Conservation (phyloP, 2,329 filamentous ascomycete genomes). For the Verticillium dahliae region DNA sequence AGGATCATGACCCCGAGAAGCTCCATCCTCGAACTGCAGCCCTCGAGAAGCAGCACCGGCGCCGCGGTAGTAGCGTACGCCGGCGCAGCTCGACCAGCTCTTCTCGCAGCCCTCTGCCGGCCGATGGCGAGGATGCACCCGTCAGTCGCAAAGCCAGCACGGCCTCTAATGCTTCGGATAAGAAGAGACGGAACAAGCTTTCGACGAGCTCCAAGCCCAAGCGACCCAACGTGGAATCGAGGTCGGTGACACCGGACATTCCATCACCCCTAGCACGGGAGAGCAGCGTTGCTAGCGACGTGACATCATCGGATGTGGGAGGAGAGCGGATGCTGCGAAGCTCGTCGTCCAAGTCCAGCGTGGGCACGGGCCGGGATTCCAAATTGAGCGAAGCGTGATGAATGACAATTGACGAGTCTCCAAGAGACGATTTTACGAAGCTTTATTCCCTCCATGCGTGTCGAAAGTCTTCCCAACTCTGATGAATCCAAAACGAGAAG, state of each 20-base stretch:
- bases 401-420: not conserved
- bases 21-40: slow-evolving; percentile 32
- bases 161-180: slow-evolving; percentile 39
- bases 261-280: slow-evolving; percentile 47
- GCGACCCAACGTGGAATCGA: slow-evolving; percentile 37
- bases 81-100: slow-evolving; percentile 47
- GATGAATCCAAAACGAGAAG: not conserved
- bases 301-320: slow-evolving; percentile 3
- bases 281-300: slow-evolving; percentile 26
- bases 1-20: slow-evolving; percentile 1
- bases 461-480: not conserved
- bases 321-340: not conserved
- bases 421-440: not conserved
- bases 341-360: not conserved
- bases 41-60: slow-evolving; percentile 38
- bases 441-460: not conserved
- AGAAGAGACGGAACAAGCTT: slow-evolving; percentile 44
- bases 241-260: slow-evolving; percentile 48
- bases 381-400: not conserved
- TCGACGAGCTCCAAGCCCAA: slow-evolving; percentile 33
- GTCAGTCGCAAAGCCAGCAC: slow-evolving; percentile 39
- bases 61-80: slow-evolving; percentile 41
- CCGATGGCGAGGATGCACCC: slow-evolving; percentile 34
- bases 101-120: slow-evolving; percentile 41
- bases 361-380: not conserved